phyloP scores from a whole-genome alignment of 2,329 filamentous ascomycete species.

The Paraphaeosphaeria minitans region DNA sequence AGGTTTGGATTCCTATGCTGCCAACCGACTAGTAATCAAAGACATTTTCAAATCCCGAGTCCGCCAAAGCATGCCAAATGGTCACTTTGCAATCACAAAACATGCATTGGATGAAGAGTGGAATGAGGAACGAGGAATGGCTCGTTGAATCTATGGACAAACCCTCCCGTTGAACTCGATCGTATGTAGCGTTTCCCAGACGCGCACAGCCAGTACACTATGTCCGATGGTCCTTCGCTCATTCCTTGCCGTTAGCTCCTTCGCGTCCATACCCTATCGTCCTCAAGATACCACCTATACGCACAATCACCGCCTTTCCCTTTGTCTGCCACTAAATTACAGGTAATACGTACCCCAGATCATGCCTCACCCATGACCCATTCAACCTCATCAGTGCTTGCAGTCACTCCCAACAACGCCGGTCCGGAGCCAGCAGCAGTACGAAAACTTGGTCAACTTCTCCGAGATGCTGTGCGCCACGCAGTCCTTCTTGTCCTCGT shows the following conservation, averaged over 20 bases:
- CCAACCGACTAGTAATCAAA: background rate
- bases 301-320: background rate
- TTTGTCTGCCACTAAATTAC: background rate
- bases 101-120: too few relatives aligned
- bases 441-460: background rate
- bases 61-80: background rate
- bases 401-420: background rate
- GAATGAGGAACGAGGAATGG: too few relatives aligned
- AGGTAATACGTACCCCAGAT: background rate
- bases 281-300: background rate
- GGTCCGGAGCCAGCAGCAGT: background rate
- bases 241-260: too few relatives aligned
- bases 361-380: background rate
- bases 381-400: background rate
- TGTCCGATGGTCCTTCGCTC: too few relatives aligned
- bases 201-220: too few relatives aligned
- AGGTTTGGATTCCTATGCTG: background rate
- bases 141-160: too few relatives aligned
- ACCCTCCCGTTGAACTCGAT: too few relatives aligned
- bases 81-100: too few relatives aligned
- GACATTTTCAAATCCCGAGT: background rate
- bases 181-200: too few relatives aligned
- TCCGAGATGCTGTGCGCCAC: background rate
- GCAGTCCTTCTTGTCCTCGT: background rate
- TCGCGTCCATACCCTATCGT: too few relatives aligned